Percentiles rank a stretch among this genome's conserved stretches.
Evolutionary conservation across 768 basidiomycete genomes (phyloP).

Genomic region (Rhodocollybia butyracea): DNA sequence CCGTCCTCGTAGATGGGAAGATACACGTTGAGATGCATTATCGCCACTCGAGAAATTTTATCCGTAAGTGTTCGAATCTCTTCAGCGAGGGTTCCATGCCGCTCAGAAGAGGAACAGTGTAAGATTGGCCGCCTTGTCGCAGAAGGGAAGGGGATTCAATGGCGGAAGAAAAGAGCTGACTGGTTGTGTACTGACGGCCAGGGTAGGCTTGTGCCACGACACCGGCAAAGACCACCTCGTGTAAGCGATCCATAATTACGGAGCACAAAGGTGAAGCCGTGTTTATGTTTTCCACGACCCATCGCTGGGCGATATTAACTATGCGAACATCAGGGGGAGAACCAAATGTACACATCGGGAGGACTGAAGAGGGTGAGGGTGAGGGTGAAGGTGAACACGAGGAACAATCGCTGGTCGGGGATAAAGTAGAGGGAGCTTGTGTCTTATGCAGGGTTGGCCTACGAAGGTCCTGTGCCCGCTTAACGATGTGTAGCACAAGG

Average conservation of each 20-base stretch:
- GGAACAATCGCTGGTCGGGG: background rate
- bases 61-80: slow-evolving; percentile 70
- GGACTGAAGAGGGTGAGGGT: slow-evolving; percentile 9
- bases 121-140: slow-evolving; percentile 8
- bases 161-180: slow-evolving; percentile 17
- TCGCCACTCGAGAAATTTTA: slow-evolving; percentile 67
- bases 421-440: background rate
- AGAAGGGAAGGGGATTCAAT: slow-evolving; percentile 7
- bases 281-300: slow-evolving; percentile 69
- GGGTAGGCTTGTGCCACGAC: slow-evolving; percentile 55
- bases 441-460: slow-evolving; percentile 1
- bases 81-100: slow-evolving; percentile 73
- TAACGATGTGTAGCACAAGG: slow-evolving; percentile 73
- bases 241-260: slow-evolving; percentile 61
- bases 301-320: slow-evolving; percentile 61
- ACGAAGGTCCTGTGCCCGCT: slow-evolving; percentile 54
- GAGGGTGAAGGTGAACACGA: slow-evolving; percentile 5
- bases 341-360: slow-evolving; percentile 19
- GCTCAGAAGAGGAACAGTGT: slow-evolving; percentile 26
- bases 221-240: slow-evolving; percentile 58
- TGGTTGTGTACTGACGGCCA: slow-evolving; percentile 33
- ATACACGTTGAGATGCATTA: slow-evolving; percentile 75
- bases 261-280: slow-evolving; percentile 53
- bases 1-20: slow-evolving; percentile 73
- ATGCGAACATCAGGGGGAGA: slow-evolving; percentile 47